These are phyloP conservation scores for Aureobasidium musti DNA, from an alignment of 2,329 filamentous ascomycete genomes.

Conservation along the genomic window DNA sequence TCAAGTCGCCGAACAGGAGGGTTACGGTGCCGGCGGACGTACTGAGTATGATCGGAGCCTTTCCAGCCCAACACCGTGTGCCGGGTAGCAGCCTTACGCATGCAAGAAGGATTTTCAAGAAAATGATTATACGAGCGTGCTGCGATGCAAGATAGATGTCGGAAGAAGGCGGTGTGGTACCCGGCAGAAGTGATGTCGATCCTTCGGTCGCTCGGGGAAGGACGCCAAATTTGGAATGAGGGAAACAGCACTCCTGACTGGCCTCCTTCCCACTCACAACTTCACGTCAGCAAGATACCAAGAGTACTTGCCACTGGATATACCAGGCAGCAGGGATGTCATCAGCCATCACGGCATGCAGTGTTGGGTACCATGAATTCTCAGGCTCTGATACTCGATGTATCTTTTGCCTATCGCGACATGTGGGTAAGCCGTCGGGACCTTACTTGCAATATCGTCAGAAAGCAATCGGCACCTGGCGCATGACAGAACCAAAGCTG, in stretches of 20 bases:
- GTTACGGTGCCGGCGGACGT: neutral
- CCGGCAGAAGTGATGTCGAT: neutral
- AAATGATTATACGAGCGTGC: neutral
- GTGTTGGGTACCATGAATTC: neutral
- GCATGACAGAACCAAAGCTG: neutral
- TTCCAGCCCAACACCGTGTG: neutral
- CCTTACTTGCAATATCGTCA: neutral
- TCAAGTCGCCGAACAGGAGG: neutral
- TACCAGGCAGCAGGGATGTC: neutral
- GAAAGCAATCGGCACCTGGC: neutral
- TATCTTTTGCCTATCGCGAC: neutral
- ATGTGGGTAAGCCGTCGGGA: slow-evolving; percentile 1
- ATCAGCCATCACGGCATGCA: neutral
- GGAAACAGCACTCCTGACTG: neutral
- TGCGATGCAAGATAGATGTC: slow-evolving; percentile 22
- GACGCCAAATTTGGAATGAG: slow-evolving; percentile 8
- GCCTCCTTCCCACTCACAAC: neutral
- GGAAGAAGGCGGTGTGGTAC: slow-evolving; percentile 4
- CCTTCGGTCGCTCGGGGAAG: neutral
- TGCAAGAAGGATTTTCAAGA: neutral
- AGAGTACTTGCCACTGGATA: neutral
- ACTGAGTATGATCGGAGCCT: neutral
- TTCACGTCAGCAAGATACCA: slow-evolving; percentile 7
- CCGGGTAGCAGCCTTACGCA: neutral
- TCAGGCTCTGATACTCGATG: neutral